Percentiles rank a stretch among this genome's conserved stretches.
Conservation (phyloP, 2,329 filamentous ascomycete species). For the Penicillium sp. region DNA sequence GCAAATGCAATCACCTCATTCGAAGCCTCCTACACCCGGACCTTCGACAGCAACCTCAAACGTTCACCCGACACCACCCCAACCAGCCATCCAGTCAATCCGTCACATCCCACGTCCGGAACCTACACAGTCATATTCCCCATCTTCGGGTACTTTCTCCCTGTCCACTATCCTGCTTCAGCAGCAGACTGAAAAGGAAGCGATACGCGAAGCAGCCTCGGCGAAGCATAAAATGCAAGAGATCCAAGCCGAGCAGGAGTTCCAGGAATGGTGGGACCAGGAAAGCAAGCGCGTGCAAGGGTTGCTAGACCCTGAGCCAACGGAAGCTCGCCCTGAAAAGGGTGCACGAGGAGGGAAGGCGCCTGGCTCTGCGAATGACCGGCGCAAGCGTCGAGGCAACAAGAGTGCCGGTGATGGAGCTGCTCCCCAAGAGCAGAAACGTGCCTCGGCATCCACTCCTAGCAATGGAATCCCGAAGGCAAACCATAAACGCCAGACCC, state of each 20-base stretch:
- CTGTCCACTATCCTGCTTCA: constrained; percentile 86
- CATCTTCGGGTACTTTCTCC: constrained; percentile 64
- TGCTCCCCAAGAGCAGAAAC: constrained; percentile 6
- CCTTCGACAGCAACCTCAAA: constrained; percentile 32
- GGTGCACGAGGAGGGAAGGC: constrained; percentile 18
- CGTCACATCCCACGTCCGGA: constrained; percentile 49
- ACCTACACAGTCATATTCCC: constrained; percentile 39
- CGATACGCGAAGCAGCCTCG: constrained; percentile 70
- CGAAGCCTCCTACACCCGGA: constrained; percentile 20
- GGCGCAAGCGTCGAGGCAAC: constrained; percentile 21
- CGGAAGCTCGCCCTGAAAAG: constrained; percentile 15
- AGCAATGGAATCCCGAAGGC: constrained; percentile 12
- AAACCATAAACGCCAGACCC: constrained; percentile 13
- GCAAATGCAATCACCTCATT: constrained; percentile 35
- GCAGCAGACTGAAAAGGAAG: constrained; percentile 78
- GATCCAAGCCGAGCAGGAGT: constrained; percentile 94
- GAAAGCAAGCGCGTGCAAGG: constrained; percentile 39
- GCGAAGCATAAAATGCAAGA: constrained; percentile 88
- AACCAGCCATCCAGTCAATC: constrained; percentile 39
- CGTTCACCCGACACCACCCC: constrained; percentile 24
- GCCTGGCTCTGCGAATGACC: constrained; percentile 6
- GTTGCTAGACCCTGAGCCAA: constrained; percentile 26
- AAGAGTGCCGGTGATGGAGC: constrained; percentile 10
- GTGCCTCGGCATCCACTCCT: not conserved
- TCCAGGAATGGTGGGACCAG: constrained; percentile 63